A percentile compares a stretch with the other conserved stretches of the same genome.
Evolutionary conservation across 495 filamentous ascomycete species (phyloP).

Genomic region (Lasiosphaeria miniovina): DNA sequence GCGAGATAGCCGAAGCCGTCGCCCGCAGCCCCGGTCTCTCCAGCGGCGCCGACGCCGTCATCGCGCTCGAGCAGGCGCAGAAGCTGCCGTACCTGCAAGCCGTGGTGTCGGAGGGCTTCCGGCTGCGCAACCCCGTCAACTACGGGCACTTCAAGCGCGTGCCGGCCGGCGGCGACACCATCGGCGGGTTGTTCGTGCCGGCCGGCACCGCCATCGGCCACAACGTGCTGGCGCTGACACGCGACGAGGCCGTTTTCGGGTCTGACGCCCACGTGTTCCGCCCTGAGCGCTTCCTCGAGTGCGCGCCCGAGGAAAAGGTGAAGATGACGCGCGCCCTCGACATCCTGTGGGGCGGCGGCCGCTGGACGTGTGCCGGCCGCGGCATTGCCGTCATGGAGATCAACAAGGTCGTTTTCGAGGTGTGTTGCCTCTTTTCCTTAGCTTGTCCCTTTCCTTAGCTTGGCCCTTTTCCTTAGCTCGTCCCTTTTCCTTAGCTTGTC

Average conservation of each 20-base stretch:
- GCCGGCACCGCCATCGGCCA: slow-evolving; percentile 46
- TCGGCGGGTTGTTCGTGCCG: slow-evolving; percentile 45
- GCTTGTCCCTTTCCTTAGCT: background rate
- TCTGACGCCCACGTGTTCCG: slow-evolving; percentile 43
- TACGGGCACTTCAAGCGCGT: slow-evolving; percentile 33
- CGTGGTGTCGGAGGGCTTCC: slow-evolving; percentile 47
- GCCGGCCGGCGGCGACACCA: slow-evolving; percentile 44
- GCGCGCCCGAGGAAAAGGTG: slow-evolving; percentile 1
- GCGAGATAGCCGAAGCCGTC: slow-evolving; percentile 51
- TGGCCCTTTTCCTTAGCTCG: background rate
- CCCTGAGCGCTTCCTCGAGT: slow-evolving; percentile 51
- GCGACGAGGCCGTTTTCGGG: slow-evolving; percentile 43
- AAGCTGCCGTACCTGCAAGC: slow-evolving; percentile 43
- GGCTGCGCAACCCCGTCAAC: slow-evolving; percentile 35
- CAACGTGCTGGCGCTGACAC: slow-evolving; percentile 29
- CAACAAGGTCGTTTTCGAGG: slow-evolving; percentile 21
- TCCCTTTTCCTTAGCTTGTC: background rate
- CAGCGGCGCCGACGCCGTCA: slow-evolving; percentile 20
- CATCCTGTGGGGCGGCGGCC: slow-evolving; percentile 13
- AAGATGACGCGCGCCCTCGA: slow-evolving; percentile 8
- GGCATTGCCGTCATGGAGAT: slow-evolving; percentile 15
- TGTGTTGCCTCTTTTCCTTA: background rate
- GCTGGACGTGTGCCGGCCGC: slow-evolving; percentile 18
- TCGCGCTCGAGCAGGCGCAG: slow-evolving; percentile 38
- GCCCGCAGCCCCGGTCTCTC: slow-evolving; percentile 20